Base-by-base conservation (phyloP, 495 filamentous ascomycete genomes). In the Aspergillus olivimuriae region DNA sequence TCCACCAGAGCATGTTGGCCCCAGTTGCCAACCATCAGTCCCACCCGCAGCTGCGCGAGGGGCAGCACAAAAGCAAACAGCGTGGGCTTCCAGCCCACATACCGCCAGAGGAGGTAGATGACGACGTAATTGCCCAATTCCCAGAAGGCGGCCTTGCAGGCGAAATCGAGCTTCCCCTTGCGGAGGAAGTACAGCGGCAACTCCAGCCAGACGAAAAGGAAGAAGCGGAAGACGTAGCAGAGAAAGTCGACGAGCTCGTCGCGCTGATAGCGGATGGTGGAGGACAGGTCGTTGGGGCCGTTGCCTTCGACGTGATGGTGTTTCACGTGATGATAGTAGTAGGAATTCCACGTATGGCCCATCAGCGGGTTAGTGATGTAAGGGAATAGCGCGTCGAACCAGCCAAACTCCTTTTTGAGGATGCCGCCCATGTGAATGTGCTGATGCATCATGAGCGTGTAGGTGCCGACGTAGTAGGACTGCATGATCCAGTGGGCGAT, bases 241-340 rank as follows among this genome's bases (percentile, higher is more conserved):
- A 80, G 50, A 49, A 89, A 87, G 50, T 85, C 65, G 34, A 61
- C 59, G 4, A 77, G 34, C 34, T 73, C 66, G 56, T 91, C 86
- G 5, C 86, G 77, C 55, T 91, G 82, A 54, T 86, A 89, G 17
- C 81, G 74, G 30, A 89, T 73, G 10, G 86, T 89, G 0, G 83
- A 83, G 8, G 78, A 83, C 4, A 91, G 71, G 52, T 91, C 86
- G 28, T 79, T 69, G 0, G 84, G 83, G 1, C 86, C 86, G 56
- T 91, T 91, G 41, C 76, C 81, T 57, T 91, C 86, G 37, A 89
- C 81, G 51, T 89, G 86, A 54, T 89, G 86, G 57, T 86, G 82
- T 63, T 91, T 89, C 47, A 89, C 83, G 50, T 89, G 86, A 58
- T 91, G 86, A 52, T 87, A 88, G 56, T 73, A 91, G 60, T 89